A percentile compares a stretch with the other conserved stretches of the same genome.
Evolutionary conservation across 768 basidiomycete genomes (phyloP).

Genomic region (Hirschioporus abietinus): DNA sequence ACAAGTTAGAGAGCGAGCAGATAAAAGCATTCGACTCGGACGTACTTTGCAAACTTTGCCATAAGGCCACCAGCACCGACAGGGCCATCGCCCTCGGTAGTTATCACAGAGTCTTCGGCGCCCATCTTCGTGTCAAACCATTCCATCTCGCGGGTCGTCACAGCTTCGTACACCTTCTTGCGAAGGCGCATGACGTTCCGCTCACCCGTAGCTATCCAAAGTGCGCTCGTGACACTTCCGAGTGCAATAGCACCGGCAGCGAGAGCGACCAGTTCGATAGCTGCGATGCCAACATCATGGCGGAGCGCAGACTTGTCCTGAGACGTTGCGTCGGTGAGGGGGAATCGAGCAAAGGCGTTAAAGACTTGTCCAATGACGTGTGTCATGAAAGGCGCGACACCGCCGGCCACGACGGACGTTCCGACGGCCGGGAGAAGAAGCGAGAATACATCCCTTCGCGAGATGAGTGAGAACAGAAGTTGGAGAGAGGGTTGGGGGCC

Average conservation of each 20-base stretch:
- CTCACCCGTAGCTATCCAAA: slow-evolving; percentile 91
- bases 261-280: slow-evolving; percentile 62
- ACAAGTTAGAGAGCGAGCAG: slow-evolving; percentile 7
- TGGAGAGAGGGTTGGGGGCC: slow-evolving; percentile 43
- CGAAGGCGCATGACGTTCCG: slow-evolving; percentile 66
- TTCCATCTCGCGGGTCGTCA: slow-evolving; percentile 68
- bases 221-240: slow-evolving; percentile 64
- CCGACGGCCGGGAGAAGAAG: slow-evolving; percentile 61
- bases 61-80: slow-evolving; percentile 86
- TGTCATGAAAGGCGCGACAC: slow-evolving; percentile 84
- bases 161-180: slow-evolving; percentile 58
- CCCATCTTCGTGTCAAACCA: slow-evolving; percentile 89
- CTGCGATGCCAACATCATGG: slow-evolving; percentile 51
- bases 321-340: slow-evolving; percentile 29
- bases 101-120: slow-evolving; percentile 38
- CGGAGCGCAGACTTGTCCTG: slow-evolving; percentile 37
- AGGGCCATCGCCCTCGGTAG: slow-evolving; percentile 38
- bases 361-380: slow-evolving; percentile 74
- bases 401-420: slow-evolving; percentile 59
- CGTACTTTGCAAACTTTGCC: slow-evolving; percentile 84
- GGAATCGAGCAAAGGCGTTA: slow-evolving; percentile 60
- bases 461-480: slow-evolving; percentile 63
- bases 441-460: slow-evolving; percentile 47
- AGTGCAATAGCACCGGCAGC: slow-evolving; percentile 62
- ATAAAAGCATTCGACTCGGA: background rate